Conservation (phyloP, 139 green algal species). For the Asterochloris erici region DNA sequence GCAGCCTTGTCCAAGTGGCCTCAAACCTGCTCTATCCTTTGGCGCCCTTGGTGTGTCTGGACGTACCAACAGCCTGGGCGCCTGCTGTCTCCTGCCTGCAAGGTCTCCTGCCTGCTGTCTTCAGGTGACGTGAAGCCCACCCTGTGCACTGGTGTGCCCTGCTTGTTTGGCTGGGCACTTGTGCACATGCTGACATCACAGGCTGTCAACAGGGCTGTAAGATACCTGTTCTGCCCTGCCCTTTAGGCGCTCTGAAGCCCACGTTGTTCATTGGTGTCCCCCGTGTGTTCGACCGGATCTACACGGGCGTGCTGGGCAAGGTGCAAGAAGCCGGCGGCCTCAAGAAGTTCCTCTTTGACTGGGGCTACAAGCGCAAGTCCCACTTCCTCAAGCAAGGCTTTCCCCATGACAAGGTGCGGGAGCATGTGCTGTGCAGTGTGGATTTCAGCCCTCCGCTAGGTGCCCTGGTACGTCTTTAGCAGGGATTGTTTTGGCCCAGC, state of each 20-base stretch:
- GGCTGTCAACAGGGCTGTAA: not conserved
- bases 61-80: not conserved
- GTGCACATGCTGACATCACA: not conserved
- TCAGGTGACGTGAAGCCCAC: not conserved
- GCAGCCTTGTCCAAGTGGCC: no score
- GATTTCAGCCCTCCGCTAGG: not conserved
- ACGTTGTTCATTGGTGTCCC: conserved; percentile 91
- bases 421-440: not conserved
- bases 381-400: conserved; percentile 53
- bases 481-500: no score
- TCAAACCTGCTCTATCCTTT: not conserved
- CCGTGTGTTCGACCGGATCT: conserved; percentile 96
- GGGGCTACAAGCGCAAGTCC: conserved; percentile 66
- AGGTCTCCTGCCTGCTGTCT: not conserved
- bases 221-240: not conserved
- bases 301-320: conserved; percentile 64
- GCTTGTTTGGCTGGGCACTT: not conserved
- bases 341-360: conserved; percentile 78
- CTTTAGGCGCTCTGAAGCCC: conserved; percentile 69
- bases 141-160: not conserved
- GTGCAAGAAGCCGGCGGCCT: conserved; percentile 32
- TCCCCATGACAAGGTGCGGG: conserved; percentile 28
- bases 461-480: not conserved
- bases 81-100: no score
- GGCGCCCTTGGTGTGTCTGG: not conserved